Conservation (phyloP, 2,329 filamentous ascomycete genomes). For the Curvularia sp. region DNA sequence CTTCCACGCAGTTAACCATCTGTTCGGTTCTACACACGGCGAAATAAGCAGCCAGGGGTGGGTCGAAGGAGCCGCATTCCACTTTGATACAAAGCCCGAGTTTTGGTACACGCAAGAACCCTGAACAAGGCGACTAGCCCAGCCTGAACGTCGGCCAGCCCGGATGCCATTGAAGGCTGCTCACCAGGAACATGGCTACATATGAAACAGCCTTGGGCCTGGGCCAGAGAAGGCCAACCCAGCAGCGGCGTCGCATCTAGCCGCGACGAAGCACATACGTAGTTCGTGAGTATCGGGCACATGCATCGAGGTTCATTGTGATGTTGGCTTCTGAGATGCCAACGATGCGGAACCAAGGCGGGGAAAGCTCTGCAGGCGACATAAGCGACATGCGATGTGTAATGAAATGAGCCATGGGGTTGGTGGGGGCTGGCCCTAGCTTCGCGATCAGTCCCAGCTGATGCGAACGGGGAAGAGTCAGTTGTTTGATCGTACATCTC, state of each 20-base stretch:
- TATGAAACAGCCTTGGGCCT: constrained; percentile 9
- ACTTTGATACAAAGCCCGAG: not conserved
- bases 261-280: not conserved
- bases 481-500: not conserved
- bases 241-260: not conserved
- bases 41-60: constrained; percentile 4
- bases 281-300: not conserved
- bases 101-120: not conserved
- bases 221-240: not conserved
- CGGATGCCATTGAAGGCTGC: not conserved
- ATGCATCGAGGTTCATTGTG: not conserved
- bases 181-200: constrained; percentile 12
- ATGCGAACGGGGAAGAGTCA: not conserved
- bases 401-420: not conserved
- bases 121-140: constrained; percentile 5
- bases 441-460: not conserved
- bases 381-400: not conserved
- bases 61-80: not conserved
- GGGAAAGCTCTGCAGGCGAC: not conserved
- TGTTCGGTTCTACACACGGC: constrained; percentile 10
- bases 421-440: not conserved
- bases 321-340: not conserved
- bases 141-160: constrained; percentile 5
- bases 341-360: not conserved
- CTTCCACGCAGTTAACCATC: not conserved